phyloP scores from a whole-genome alignment of 306 rosid species.

The Vicia villosa region DNA sequence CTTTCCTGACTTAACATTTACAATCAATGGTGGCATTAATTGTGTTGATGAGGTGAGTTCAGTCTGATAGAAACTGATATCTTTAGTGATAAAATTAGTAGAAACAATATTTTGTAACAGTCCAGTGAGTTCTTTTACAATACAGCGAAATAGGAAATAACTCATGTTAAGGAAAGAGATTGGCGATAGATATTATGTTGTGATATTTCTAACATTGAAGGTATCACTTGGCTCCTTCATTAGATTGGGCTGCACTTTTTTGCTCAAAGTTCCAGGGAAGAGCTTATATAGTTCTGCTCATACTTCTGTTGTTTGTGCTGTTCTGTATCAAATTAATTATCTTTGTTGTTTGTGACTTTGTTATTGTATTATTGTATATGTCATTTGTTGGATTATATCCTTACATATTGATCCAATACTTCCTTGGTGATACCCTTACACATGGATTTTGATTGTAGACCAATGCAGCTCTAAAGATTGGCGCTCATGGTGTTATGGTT shows the following conservation, averaged over 20 bases:
- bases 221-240: slow-evolving; percentile 11
- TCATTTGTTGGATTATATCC: no score
- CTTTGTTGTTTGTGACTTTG: slow-evolving; percentile 1
- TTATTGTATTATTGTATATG: slow-evolving; percentile 20
- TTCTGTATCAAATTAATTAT: neutral
- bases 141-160: neutral
- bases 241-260: slow-evolving; percentile 11
- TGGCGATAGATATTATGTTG: neutral
- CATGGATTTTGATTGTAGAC: slow-evolving; percentile 52
- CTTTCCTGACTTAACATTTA: slow-evolving; percentile 95
- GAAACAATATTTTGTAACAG: neutral
- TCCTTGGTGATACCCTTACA: slow-evolving; percentile 20
- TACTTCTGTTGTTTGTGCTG: slow-evolving; percentile 29
- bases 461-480: slow-evolving; percentile 74
- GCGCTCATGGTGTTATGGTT: slow-evolving; percentile 99
- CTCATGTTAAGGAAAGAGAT: neutral
- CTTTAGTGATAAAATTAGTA: neutral
- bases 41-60: slow-evolving; percentile 80
- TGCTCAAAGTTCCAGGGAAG: neutral
- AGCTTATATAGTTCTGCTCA: slow-evolving; percentile 1
- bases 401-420: slow-evolving; percentile 16
- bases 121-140: neutral
- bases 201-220: neutral
- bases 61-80: slow-evolving; percentile 12
- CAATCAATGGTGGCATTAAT: slow-evolving; percentile 93